These are phyloP conservation scores for Filobasidium floriforme DNA, from an alignment of 768 basidiomycete species.

Conservation along the genomic window DNA sequence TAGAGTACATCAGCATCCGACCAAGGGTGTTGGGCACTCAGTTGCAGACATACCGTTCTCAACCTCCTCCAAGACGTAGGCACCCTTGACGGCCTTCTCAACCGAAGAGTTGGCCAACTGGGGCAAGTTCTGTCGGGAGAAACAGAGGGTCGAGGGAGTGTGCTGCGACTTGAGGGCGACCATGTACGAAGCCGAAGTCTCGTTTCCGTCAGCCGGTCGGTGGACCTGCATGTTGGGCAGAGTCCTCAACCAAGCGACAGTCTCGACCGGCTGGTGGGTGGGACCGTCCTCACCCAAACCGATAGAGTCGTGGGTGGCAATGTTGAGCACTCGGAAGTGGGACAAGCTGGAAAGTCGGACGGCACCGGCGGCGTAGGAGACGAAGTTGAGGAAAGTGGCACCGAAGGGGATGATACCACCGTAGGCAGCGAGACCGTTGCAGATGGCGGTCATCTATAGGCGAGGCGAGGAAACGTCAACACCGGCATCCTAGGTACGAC, in stretches of 20 bases:
- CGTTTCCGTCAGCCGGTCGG: conserved; percentile 82
- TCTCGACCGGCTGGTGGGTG: conserved; percentile 92
- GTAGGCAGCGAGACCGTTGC: conserved; percentile 81
- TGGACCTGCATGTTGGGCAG: conserved; percentile 81
- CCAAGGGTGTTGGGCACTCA: conserved; percentile 24
- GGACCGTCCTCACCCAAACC: conserved; percentile 79
- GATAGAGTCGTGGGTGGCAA: conserved; percentile 92
- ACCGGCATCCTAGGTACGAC: too few relatives aligned
- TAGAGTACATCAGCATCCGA: not conserved
- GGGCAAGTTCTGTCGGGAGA: conserved; percentile 52
- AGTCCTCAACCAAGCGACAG: conserved; percentile 74
- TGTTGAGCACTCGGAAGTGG: conserved; percentile 85
- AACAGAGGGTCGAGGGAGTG: conserved; percentile 63
- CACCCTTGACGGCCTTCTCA: conserved; percentile 73
- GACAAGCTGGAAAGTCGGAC: conserved; percentile 83
- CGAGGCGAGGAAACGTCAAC: too few relatives aligned
- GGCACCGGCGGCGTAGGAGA: conserved; percentile 87
- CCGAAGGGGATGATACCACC: conserved; percentile 84
- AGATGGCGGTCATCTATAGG: conserved; percentile 74
- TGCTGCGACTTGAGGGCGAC: conserved; percentile 64
- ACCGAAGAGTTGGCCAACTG: conserved; percentile 82
- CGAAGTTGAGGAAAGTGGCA: conserved; percentile 92
- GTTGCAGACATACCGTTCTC: conserved; percentile 40
- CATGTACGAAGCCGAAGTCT: conserved; percentile 87
- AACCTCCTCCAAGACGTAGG: conserved; percentile 80